Evolutionary conservation across 768 basidiomycete genomes (phyloP), one percentile per base, ranked within the genome.

Genomic region (Naganishia randhawae): DNA sequence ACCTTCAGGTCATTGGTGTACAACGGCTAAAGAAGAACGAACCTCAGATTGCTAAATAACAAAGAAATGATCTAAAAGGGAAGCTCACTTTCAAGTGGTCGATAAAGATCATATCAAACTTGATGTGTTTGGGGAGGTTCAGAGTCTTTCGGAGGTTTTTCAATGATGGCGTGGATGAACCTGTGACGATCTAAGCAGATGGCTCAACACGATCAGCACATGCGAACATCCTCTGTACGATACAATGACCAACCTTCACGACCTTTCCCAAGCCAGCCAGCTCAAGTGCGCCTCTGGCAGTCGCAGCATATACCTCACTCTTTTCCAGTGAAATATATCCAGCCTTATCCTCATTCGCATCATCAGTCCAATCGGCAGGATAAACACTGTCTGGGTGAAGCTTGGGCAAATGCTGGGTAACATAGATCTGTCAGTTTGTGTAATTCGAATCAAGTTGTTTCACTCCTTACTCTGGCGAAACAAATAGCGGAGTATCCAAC

Each of bases 41-140:
- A 1, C 39, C 14, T 41, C 57, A 62, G 32, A 25, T 22, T 5
- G 19, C 32, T n/a, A 9, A 16, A 48, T 63, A 4, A 16, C 25
- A 9, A 5, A 41, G 31, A 13, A 16, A 41, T 13, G 5, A 7
- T 27, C 10, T 25, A 14, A 41, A 5, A 25, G 19, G n/a, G 11
- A 22, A 27, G 37, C 66, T 29, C 32, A 67, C 66, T 54, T 78
- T 78, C 41, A 77, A 62, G 64, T 78, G 77, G 54, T 78, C 77
- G 32, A 78, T 68, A 67, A 78, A 78, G 32, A 78, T 72, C 73
- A 78, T 74, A 42, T 78, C 77, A 48, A 78, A 78, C 65, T 75
- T 67, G 33, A 71, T 42, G 11, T 72, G 71, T 35, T 61, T 51
- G 19, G 75, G 75, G 68, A 77, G 67, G 63, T 74, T 70, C 61